phyloP scores from a whole-genome alignment of 148 eudicot species.

The Pouteria glomerata region DNA sequence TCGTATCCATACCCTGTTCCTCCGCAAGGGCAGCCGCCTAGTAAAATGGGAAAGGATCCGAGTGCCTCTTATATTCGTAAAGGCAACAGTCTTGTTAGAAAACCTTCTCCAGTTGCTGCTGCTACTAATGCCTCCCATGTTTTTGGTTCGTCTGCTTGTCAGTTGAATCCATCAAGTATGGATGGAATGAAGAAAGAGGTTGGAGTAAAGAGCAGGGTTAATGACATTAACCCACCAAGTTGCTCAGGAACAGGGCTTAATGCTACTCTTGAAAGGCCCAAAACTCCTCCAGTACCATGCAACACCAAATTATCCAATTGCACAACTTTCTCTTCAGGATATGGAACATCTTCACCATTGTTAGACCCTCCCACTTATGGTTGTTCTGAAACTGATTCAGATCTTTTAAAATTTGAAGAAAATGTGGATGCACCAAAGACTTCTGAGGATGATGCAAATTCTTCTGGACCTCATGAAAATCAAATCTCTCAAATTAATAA shows the following conservation, averaged over 20 bases:
- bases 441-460: constrained; percentile 23
- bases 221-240: neutral
- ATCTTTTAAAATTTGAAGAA: constrained; percentile 24
- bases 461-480: constrained; percentile 29
- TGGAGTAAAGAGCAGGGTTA: constrained; percentile 10
- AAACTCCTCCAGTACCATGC: constrained; percentile 36
- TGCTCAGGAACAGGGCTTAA: constrained; percentile 8
- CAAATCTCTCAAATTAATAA: constrained; percentile 23
- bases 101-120: constrained; percentile 31
- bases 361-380: constrained; percentile 25
- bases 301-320: constrained; percentile 25
- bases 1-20: constrained; percentile 24
- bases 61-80: constrained; percentile 67
- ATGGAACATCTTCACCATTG: constrained; percentile 17
- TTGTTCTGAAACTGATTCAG: constrained; percentile 19
- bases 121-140: constrained; percentile 23
- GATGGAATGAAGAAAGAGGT: constrained; percentile 23
- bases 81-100: constrained; percentile 84
- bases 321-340: constrained; percentile 21
- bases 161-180: constrained; percentile 22
- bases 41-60: constrained; percentile 22
- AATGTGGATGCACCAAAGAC: constrained; percentile 20
- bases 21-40: constrained; percentile 26
- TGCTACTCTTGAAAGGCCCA: constrained; percentile 41
- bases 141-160: constrained; percentile 22